These are phyloP conservation scores for Lathyrus aphaca DNA, from an alignment of 306 rosid species.

Conservation along the genomic window DNA sequence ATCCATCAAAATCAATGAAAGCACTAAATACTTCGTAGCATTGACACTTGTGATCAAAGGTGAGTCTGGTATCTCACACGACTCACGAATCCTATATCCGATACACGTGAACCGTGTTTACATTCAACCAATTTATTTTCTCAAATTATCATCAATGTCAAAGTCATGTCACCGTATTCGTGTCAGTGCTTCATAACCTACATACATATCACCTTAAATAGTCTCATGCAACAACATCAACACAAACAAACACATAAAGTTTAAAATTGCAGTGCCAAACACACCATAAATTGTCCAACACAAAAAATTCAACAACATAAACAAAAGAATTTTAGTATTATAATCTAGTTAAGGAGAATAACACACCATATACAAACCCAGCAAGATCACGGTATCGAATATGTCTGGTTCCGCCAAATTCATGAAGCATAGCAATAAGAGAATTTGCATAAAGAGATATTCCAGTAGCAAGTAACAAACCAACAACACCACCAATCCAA, in stretches of 20 bases:
- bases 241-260: background rate
- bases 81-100: no score
- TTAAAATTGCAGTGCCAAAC: background rate
- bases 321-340: background rate
- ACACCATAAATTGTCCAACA: background rate
- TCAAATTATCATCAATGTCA: no score
- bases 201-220: background rate
- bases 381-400: constrained; percentile 97
- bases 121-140: background rate
- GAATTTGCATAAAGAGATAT: constrained; percentile 82
- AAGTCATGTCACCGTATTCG: no score
- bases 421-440: constrained; percentile 90
- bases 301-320: background rate
- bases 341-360: constrained; percentile 14
- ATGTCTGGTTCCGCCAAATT: constrained; percentile 85
- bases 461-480: constrained; percentile 69
- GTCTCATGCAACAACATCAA: background rate
- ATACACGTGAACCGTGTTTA: no score
- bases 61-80: background rate
- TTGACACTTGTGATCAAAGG: background rate
- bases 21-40: background rate
- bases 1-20: background rate
- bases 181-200: background rate
- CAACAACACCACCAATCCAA: constrained; percentile 73
- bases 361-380: constrained; percentile 75